Base-by-base conservation (phyloP, 352 stramenopile species). In the Chrysophaeum taylorii region DNA sequence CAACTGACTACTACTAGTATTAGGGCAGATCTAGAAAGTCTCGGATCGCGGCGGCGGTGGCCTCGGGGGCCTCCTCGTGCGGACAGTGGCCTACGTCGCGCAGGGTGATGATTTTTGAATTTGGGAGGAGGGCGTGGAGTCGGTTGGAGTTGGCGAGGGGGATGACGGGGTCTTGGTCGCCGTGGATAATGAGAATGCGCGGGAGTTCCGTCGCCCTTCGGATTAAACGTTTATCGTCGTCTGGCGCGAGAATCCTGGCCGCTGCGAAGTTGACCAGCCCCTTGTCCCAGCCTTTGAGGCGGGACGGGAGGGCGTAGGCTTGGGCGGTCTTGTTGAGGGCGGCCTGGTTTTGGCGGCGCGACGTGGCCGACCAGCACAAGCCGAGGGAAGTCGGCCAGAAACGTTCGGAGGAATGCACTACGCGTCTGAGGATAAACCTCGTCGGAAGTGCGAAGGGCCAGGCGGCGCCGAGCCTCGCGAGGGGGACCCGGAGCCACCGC, bases 251-350 rank as follows among this genome's bases (percentile, higher is more conserved):
- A 36, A 66, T 14, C 12, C 57, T 31, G 33, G 57, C 57, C 2
- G 57, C 31, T 31, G 33, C 41, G 57, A 66, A 66, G 33, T 14
- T 5, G 57, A 66, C 14, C 33, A 66, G 57, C 5, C 57, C 57
- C 12, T 5, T 5, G 14, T 66, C 57, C 57, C 57, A 66, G 57
- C 57, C 57, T 2, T 1, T 7, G 31, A 7, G 9, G 31, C 1
- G 12, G 31, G 14, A 31, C 2, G 57, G 12, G 57, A 41, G 27
- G 12, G 33, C 57, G 57, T 66, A 66, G 57, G 1, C 2, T 18
- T 4, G 7, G 2, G 14, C 5, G 33, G 15, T 27, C 14, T 1
- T 1, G 5, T 43, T 1, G 9, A 66, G n/a, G 23, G 9, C 9
- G n/a, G 7, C 57, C 9, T 31, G 23, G 57, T 42, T n/a, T n/a